phyloP scores from a whole-genome alignment of 805 yeast genomes.

The Naumovozyma castellii region DNA sequence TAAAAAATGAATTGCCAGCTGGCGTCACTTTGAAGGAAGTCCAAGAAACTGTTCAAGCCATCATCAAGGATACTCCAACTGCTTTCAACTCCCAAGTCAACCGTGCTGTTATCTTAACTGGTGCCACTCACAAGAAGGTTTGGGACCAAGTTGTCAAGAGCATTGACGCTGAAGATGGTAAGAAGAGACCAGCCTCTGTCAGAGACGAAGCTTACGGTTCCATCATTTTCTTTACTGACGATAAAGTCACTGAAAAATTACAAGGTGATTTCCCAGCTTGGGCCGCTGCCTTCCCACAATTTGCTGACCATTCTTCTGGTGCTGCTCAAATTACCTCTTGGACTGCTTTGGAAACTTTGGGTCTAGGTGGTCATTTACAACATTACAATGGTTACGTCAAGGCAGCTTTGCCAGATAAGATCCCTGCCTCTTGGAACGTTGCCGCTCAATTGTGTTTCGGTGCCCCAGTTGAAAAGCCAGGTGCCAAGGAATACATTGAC shows the following conservation, averaged over 20 bases:
- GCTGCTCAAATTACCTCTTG: constrained; percentile 43
- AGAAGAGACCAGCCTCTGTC: constrained; percentile 35
- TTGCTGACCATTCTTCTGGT: constrained; percentile 40
- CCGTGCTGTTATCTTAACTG: constrained; percentile 41
- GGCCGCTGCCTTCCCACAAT: constrained; percentile 38
- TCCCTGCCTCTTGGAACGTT: constrained; percentile 38
- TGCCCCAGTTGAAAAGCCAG: constrained; percentile 31
- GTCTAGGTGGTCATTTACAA: constrained; percentile 44
- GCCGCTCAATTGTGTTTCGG: constrained; percentile 46
- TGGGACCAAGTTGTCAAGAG: constrained; percentile 37
- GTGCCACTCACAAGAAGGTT: constrained; percentile 36
- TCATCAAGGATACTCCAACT: constrained; percentile 42
- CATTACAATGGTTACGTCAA: constrained; percentile 41
- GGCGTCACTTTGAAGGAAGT: constrained; percentile 34
- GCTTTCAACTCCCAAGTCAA: constrained; percentile 43
- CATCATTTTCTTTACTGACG: constrained; percentile 41
- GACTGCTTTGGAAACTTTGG: constrained; percentile 38
- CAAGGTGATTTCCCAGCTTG: constrained; percentile 37
- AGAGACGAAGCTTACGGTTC: constrained; percentile 42
- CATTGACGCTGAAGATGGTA: constrained; percentile 31
- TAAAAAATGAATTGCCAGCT: constrained; percentile 37
- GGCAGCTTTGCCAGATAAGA: constrained; percentile 31
- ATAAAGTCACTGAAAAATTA: constrained; percentile 31
- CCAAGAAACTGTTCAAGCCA: constrained; percentile 34
- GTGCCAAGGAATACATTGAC: constrained; percentile 35